Percentiles rank a stretch among this genome's conserved stretches.
phyloP scores from a whole-genome alignment of 2,329 filamentous ascomycete genomes.

The Rugonectria rugulosa region DNA sequence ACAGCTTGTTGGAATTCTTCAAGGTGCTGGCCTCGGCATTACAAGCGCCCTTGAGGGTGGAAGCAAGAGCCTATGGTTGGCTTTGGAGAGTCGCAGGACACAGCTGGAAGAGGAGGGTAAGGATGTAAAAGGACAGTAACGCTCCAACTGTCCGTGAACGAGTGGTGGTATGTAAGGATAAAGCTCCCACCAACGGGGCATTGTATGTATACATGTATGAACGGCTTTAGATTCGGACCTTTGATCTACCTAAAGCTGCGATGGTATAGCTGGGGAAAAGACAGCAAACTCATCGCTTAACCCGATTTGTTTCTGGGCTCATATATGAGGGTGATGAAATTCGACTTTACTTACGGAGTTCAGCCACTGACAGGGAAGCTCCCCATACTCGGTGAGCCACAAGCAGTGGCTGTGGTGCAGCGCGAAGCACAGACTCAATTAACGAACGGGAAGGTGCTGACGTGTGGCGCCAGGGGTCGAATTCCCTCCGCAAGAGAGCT shows the following conservation, averaged over 20 bases:
- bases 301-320: no score
- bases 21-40: constrained; percentile 79
- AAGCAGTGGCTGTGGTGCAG: no score
- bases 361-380: no score
- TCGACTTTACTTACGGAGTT: no score
- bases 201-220: constrained; percentile 40
- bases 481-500: no score
- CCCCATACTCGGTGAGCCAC: no score
- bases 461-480: constrained; percentile 22
- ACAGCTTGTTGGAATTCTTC: constrained; percentile 82
- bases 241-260: no score
- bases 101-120: constrained; percentile 73
- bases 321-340: no score
- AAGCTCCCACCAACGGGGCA: constrained; percentile 15
- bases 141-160: neutral
- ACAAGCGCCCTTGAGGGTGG: constrained; percentile 82
- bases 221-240: constrained; percentile 22
- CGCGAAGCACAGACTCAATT: neutral
- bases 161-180: constrained; percentile 16
- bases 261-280: no score
- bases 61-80: constrained; percentile 83
- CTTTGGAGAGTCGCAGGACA: constrained; percentile 81
- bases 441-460: constrained; percentile 7
- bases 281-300: no score
- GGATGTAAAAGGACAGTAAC: constrained; percentile 22